A percentile compares a stretch with the other conserved stretches of the same genome.
These are phyloP conservation scores for Wickerhamiella parazyma DNA, from an alignment of 805 yeast genomes.

Conservation along the genomic window DNA sequence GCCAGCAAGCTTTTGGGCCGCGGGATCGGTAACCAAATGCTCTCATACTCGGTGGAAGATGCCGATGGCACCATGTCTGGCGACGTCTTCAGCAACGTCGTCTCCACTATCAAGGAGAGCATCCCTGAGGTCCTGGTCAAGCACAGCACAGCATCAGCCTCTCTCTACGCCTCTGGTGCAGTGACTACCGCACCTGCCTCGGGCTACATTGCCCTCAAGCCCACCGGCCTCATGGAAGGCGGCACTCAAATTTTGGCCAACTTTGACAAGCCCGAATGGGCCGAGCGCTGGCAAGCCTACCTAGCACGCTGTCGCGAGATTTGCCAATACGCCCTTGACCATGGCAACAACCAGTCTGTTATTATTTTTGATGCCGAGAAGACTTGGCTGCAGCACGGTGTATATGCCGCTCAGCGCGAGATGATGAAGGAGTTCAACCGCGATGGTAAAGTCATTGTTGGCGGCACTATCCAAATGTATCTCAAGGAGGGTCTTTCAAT, in stretches of 20 bases:
- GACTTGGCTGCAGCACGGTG: constrained; percentile 77
- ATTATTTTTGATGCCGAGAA: constrained; percentile 80
- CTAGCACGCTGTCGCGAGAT: constrained; percentile 53
- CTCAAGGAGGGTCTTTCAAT: constrained; percentile 55
- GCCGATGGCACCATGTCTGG: constrained; percentile 47
- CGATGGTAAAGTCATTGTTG: constrained; percentile 44
- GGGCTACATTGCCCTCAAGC: constrained; percentile 86
- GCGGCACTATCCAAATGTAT: constrained; percentile 91
- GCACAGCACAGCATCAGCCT: constrained; percentile 34
- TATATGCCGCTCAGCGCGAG: constrained; percentile 75
- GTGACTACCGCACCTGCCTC: constrained; percentile 64
- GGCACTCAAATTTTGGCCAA: constrained; percentile 62
- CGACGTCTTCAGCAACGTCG: constrained; percentile 32
- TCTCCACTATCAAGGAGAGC: constrained; percentile 36
- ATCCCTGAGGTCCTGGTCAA: constrained; percentile 50
- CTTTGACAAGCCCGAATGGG: constrained; percentile 40
- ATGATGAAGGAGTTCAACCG: constrained; percentile 63
- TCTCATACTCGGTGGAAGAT: constrained; percentile 87
- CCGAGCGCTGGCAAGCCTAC: constrained; percentile 40
- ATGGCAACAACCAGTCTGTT: constrained; percentile 39
- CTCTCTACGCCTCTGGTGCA: constrained; percentile 18
- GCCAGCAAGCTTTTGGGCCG: constrained; percentile 53
- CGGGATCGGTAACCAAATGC: constrained; percentile 88
- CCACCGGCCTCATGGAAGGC: constrained; percentile 71
- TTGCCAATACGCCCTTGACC: constrained; percentile 36